phyloP scores from a whole-genome alignment of 2,329 filamentous ascomycete genomes.

The Claviceps capensis region DNA sequence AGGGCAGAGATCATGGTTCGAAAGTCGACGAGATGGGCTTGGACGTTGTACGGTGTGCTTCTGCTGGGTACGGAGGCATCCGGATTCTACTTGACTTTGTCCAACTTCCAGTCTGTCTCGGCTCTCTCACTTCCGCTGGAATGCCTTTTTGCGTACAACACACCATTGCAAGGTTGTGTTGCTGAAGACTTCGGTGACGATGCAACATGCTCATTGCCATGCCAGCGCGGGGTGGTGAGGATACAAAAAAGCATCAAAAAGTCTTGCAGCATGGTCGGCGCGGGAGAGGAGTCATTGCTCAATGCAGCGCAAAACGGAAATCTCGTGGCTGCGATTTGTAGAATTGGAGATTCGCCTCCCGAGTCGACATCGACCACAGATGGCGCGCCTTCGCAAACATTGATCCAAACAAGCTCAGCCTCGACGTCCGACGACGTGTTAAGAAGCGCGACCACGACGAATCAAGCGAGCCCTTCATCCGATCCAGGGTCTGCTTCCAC shows the following conservation, averaged over 20 bases:
- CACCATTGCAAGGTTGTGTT: conserved; percentile 24
- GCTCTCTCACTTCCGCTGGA: conserved; percentile 20
- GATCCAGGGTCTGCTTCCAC: not conserved
- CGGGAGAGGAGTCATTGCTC: conserved; percentile 20
- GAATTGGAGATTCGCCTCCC: conserved; percentile 6
- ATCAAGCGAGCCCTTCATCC: too few relatives aligned
- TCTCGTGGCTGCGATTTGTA: conserved; percentile 24
- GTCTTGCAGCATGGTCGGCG: conserved; percentile 13
- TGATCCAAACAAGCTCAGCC: not conserved
- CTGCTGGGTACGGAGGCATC: conserved; percentile 13
- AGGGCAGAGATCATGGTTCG: conserved; percentile 1
- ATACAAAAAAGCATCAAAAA: conserved; percentile 17
- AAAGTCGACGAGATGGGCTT: not conserved
- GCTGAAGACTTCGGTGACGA: conserved; percentile 21
- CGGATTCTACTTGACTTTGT: conserved; percentile 17
- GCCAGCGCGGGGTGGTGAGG: conserved; percentile 16
- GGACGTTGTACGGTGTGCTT: conserved; percentile 10
- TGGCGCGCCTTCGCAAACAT: not conserved
- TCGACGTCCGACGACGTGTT: not conserved
- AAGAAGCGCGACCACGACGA: not conserved
- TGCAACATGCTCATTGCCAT: conserved; percentile 23
- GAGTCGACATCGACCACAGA: not conserved
- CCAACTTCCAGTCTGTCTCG: conserved; percentile 27
- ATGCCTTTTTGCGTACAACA: conserved; percentile 29
- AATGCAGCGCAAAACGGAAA: conserved; percentile 22